Conservation (phyloP, 2,329 filamentous ascomycete species). For the Aschersonia sp. region DNA sequence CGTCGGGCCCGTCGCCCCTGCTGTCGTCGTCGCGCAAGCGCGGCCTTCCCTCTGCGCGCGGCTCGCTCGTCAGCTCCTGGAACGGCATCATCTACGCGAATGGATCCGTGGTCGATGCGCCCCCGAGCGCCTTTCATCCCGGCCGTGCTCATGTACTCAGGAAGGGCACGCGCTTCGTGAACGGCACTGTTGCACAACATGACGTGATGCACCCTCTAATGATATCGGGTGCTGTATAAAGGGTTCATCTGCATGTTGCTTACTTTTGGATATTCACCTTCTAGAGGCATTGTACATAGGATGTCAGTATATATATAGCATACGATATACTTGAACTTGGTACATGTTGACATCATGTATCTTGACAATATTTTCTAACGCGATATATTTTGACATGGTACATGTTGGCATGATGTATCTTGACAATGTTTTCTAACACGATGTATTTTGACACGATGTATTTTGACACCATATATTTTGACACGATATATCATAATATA, state of each 20-base stretch:
- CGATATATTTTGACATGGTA: too few species aligned
- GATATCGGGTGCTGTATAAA: too few species aligned
- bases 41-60: background rate
- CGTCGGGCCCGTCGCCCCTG: slow-evolving; percentile 9
- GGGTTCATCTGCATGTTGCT: background rate
- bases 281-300: background rate
- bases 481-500: too few species aligned
- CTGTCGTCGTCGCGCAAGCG: slow-evolving; percentile 2
- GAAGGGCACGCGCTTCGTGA: slow-evolving; percentile 13
- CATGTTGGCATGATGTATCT: too few species aligned
- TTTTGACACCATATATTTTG: too few species aligned
- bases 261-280: background rate
- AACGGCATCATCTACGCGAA: slow-evolving; percentile 18
- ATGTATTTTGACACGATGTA: too few species aligned
- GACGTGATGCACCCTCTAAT: slow-evolving; percentile 4
- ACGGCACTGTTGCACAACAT: slow-evolving; percentile 8
- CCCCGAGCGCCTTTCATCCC: slow-evolving; percentile 8
- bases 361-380: too few species aligned
- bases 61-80: slow-evolving; percentile 7
- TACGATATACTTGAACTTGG: too few species aligned
- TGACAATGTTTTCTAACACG: too few species aligned
- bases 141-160: slow-evolving; percentile 9
- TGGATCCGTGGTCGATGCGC: slow-evolving; percentile 12
- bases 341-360: too few species aligned
- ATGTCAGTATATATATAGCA: background rate